phyloP scores from a whole-genome alignment of 2,329 filamentous ascomycete species.

The Rugonectria rugulosa region DNA sequence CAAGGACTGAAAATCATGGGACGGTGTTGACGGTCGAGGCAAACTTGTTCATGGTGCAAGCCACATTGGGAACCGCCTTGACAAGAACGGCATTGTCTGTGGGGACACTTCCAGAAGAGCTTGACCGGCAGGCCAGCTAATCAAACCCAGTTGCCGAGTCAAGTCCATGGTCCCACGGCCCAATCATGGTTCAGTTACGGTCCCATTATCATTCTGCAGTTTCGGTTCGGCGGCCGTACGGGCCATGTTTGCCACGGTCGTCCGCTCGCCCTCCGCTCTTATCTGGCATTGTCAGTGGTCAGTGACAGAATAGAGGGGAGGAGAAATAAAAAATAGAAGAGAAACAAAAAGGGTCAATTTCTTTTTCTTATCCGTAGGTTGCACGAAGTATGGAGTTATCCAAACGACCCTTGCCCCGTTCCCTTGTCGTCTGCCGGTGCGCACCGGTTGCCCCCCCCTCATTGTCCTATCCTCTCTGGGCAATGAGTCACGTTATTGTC shows the following conservation, averaged over 20 bases:
- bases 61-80: conserved; percentile 34
- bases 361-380: background rate
- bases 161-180: too few species aligned
- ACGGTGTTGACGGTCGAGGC: conserved; percentile 19
- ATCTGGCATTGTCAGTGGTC: conserved; percentile 22
- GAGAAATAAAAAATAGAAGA: too few species aligned
- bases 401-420: background rate
- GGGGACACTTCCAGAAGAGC: conserved; percentile 30
- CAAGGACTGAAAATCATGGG: conserved; percentile 35
- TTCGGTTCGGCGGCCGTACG: conserved; percentile 26
- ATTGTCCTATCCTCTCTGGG: conserved; percentile 9
- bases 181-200: too few species aligned
- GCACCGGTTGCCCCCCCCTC: too few species aligned
- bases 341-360: too few species aligned
- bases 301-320: too few species aligned
- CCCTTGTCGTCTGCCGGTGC: background rate
- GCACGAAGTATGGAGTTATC: too few species aligned
- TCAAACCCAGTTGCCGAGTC: conserved; percentile 40
- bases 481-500: conserved; percentile 20
- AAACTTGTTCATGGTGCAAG: conserved; percentile 28
- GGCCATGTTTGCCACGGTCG: too few species aligned
- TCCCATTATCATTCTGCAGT: too few species aligned
- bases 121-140: conserved; percentile 31
- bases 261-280: conserved; percentile 21
- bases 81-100: conserved; percentile 28